phyloP scores from a whole-genome alignment of 371 early-diverging fungal genomes.

The Actinomortierella wolfii region DNA sequence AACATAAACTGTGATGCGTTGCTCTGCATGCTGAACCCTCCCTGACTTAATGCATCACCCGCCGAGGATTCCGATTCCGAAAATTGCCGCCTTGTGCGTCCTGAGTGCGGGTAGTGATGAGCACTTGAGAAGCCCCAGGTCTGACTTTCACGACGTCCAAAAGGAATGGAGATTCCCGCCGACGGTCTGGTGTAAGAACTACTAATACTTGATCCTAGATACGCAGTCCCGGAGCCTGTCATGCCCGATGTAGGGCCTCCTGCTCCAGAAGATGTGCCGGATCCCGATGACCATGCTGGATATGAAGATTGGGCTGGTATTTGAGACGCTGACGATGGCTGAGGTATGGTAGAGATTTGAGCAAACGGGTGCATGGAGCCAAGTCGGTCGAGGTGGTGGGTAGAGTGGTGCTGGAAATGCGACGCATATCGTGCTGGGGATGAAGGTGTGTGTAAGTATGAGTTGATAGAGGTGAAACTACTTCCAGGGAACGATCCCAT shows the following conservation, averaged over 20 bases:
- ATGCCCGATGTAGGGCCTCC: no score
- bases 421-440: constrained; percentile 19
- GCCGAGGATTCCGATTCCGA: constrained; percentile 32
- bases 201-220: constrained; percentile 19
- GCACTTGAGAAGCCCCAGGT: no score
- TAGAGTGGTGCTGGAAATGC: constrained; percentile 3
- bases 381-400: no score
- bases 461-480: constrained; percentile 40
- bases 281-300: no score
- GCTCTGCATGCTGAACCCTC: no score
- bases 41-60: constrained; percentile 6
- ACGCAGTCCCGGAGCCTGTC: neutral
- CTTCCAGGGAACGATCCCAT: constrained; percentile 32
- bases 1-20: no score
- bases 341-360: neutral
- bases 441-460: constrained; percentile 34
- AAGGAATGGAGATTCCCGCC: constrained; percentile 26
- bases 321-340: neutral
- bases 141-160: constrained; percentile 12
- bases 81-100: constrained; percentile 1
- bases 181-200: constrained; percentile 23
- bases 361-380: no score
- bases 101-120: no score
- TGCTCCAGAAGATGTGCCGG: no score
- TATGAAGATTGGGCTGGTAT: neutral